These are phyloP conservation scores for Diaporthe velutina DNA, from an alignment of 2,329 filamentous ascomycete genomes.

Conservation along the genomic window DNA sequence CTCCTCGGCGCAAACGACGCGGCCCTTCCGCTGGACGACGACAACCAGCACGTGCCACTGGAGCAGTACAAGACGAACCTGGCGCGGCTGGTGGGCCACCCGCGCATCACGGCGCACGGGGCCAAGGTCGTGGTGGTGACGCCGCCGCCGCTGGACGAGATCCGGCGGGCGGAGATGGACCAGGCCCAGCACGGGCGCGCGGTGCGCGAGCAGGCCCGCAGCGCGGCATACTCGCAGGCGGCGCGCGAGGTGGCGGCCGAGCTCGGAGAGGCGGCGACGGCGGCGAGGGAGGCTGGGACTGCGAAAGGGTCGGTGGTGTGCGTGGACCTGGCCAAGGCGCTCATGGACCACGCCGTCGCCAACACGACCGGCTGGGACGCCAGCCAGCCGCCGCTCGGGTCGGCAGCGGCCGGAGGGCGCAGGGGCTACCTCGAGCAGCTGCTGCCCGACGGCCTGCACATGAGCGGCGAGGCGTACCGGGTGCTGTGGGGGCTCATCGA, in stretches of 20 bases:
- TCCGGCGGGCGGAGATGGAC: constrained; percentile 68
- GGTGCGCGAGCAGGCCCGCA: constrained; percentile 59
- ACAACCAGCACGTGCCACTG: constrained; percentile 83
- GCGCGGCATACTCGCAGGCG: constrained; percentile 69
- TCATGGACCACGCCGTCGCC: constrained; percentile 78
- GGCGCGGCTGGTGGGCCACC: constrained; percentile 78
- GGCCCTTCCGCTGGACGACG: constrained; percentile 71
- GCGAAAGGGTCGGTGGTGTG: constrained; percentile 78
- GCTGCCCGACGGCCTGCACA: constrained; percentile 70
- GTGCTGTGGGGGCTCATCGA: constrained; percentile 63
- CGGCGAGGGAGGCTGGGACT: constrained; percentile 78
- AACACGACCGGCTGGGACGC: constrained; percentile 69
- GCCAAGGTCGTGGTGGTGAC: constrained; percentile 83
- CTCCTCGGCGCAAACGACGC: constrained; percentile 95
- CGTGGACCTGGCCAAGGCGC: constrained; percentile 82
- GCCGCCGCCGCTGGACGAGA: constrained; percentile 86
- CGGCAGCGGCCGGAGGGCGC: constrained; percentile 63
- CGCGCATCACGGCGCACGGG: constrained; percentile 75
- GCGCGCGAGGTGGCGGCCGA: constrained; percentile 77
- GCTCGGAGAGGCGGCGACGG: constrained; percentile 72
- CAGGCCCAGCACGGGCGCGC: constrained; percentile 43
- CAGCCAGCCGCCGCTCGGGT: constrained; percentile 58
- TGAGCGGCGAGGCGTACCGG: constrained; percentile 66
- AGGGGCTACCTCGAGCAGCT: constrained; percentile 64
- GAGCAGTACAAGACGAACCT: constrained; percentile 81